Conservation (phyloP, 306 rosid species). For the Lagenaria siceraria region DNA sequence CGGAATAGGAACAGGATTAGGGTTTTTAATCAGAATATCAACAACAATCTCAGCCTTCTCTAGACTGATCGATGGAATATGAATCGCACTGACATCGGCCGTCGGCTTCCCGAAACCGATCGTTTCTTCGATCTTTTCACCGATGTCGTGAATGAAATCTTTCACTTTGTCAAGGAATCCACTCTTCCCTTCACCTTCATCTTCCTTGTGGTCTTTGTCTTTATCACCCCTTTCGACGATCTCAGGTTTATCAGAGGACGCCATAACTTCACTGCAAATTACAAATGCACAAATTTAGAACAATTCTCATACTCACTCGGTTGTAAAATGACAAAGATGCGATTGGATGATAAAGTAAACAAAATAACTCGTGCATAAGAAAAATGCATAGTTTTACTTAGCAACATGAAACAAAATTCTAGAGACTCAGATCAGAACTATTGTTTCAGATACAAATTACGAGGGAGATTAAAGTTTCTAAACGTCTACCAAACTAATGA, state of each 20-base stretch:
- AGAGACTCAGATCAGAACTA: neutral
- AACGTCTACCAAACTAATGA: neutral
- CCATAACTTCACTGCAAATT: conserved; percentile 25
- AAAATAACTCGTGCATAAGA: neutral
- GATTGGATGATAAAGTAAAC: neutral
- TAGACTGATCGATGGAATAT: conserved; percentile 52
- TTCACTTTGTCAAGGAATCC: conserved; percentile 81
- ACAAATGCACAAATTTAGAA: neutral
- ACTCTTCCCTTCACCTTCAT: conserved; percentile 40
- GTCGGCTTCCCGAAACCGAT: conserved; percentile 92
- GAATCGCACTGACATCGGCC: conserved; percentile 63
- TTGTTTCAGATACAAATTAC: neutral
- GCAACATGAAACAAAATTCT: neutral
- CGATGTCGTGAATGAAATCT: conserved; percentile 86
- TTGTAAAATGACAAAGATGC: neutral
- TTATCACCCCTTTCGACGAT: conserved; percentile 41
- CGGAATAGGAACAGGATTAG: conserved; percentile 90
- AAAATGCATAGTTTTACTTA: neutral
- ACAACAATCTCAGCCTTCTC: conserved; percentile 64
- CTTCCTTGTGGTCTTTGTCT: conserved; percentile 36
- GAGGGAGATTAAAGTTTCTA: neutral
- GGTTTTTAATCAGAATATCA: conserved; percentile 82
- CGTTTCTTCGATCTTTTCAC: conserved; percentile 80
- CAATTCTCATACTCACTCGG: neutral
- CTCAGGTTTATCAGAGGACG: conserved; percentile 49